These are phyloP conservation scores for Pestalotiopsis fici DNA, from an alignment of 2,329 filamentous ascomycete genomes.

Conservation along the genomic window DNA sequence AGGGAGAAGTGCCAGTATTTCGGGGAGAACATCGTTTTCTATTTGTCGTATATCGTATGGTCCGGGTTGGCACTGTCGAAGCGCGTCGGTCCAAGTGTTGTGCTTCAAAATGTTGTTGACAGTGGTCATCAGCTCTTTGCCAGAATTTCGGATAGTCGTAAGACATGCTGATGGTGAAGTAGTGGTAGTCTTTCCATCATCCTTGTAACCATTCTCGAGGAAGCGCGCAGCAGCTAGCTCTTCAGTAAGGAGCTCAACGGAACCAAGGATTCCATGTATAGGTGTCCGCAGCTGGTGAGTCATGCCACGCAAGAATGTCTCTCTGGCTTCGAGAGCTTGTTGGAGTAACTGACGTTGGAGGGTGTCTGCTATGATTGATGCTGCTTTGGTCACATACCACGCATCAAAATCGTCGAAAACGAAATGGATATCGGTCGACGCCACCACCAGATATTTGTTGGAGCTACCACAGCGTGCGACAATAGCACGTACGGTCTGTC, in stretches of 20 bases:
- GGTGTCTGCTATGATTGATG: constrained; percentile 35
- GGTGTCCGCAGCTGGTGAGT: constrained; percentile 49
- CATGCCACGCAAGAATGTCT: constrained; percentile 44
- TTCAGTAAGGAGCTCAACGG: constrained; percentile 16
- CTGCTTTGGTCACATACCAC: constrained; percentile 44
- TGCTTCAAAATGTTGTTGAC: constrained; percentile 12
- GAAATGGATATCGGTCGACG: constrained; percentile 39
- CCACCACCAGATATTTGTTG: constrained; percentile 7
- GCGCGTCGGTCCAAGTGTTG: constrained; percentile 9
- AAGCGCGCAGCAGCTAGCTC: not conserved
- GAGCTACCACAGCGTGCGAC: constrained; percentile 7
- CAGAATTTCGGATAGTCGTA: constrained; percentile 7
- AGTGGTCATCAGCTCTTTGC: constrained; percentile 10
- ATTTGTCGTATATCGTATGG: constrained; percentile 6
- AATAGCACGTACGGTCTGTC: constrained; percentile 3
- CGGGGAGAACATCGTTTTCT: constrained; percentile 5
- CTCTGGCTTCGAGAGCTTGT: constrained; percentile 43
- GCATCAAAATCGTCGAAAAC: constrained; percentile 48
- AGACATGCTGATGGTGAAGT: not conserved
- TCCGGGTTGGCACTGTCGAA: not conserved
- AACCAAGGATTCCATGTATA: constrained; percentile 45
- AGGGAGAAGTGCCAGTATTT: not conserved
- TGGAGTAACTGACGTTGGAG: constrained; percentile 37
- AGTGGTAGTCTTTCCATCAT: not conserved
- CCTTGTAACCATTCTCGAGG: not conserved